Conservation (phyloP, 192 early-diverging fungal species). For the Coemansia erecta region DNA sequence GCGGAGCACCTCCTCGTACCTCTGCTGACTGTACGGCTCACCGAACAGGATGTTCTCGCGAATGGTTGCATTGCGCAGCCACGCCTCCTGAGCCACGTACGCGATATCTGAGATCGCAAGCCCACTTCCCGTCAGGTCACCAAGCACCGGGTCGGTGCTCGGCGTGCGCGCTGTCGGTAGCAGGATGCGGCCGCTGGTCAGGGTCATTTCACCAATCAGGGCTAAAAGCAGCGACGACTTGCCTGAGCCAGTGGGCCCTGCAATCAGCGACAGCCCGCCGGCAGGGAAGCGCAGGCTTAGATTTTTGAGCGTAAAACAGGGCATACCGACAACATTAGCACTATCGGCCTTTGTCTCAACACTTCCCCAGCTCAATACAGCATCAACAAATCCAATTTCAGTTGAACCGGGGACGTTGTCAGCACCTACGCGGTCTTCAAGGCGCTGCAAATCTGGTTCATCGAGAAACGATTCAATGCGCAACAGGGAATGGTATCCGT, state of each 20-base stretch:
- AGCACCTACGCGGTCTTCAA: not conserved
- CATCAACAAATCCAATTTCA: not conserved
- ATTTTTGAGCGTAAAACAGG: conserved; percentile 57
- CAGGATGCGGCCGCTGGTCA: conserved; percentile 18
- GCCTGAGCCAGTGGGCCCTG: conserved; percentile 86
- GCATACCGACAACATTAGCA: too few relatives aligned
- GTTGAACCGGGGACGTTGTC: not conserved
- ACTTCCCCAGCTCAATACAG: not conserved
- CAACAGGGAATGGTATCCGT: not conserved
- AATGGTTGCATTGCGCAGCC: conserved; percentile 1
- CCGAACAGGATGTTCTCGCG: too few relatives aligned
- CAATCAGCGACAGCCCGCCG: conserved; percentile 70
- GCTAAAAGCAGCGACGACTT: conserved; percentile 81
- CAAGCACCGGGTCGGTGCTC: too few relatives aligned
- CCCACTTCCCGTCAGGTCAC: too few relatives aligned
- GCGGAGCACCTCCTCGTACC: not conserved
- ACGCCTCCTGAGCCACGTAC: too few relatives aligned
- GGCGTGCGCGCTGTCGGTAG: conserved; percentile 7
- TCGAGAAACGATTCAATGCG: not conserved
- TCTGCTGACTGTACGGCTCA: not conserved
- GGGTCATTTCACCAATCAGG: conserved; percentile 76
- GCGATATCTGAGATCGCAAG: too few relatives aligned
- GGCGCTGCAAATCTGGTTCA: not conserved
- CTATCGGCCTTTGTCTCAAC: too few relatives aligned
- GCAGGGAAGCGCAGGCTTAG: conserved; percentile 66